Conservation (phyloP, 805 yeast genomes). For the Starmerella khaoyaiensis region DNA sequence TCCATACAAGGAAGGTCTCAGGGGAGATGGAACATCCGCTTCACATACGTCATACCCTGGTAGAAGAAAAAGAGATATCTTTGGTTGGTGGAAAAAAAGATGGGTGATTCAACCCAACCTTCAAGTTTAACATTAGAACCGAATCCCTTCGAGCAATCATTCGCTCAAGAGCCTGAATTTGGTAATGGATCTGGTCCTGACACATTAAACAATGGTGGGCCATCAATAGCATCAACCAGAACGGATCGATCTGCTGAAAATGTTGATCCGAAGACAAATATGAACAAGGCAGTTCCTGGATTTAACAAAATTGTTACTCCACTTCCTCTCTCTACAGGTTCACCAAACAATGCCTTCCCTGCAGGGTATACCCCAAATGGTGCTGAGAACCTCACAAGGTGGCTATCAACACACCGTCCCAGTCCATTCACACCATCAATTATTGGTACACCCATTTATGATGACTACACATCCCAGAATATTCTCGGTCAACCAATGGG, state of each 20-base stretch:
- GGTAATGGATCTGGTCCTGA: not conserved
- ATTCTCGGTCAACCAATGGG: no score
- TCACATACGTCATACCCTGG: no score
- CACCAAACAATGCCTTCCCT: not conserved
- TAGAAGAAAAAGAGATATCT: no score
- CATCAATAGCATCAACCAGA: not conserved
- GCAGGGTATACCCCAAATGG: no score
- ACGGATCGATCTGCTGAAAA: not conserved
- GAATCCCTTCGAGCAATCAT: slow-evolving; percentile 89
- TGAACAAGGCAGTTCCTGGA: slow-evolving; percentile 11
- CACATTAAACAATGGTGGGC: not conserved
- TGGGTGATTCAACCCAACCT: slow-evolving; percentile 15
- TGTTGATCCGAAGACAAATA: slow-evolving; percentile 1
- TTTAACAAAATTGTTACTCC: slow-evolving; percentile 15
- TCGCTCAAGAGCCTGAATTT: slow-evolving; percentile 37
- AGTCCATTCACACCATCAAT: slow-evolving; percentile 13
- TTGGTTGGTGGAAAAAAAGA: no score
- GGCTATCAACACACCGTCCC: slow-evolving; percentile 5
- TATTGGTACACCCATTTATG: slow-evolving; percentile 3
- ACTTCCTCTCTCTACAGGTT: slow-evolving; percentile 9
- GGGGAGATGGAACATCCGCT: no score
- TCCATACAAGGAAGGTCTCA: no score
- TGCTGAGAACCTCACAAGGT: slow-evolving; percentile 6
- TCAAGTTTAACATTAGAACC: slow-evolving; percentile 63
- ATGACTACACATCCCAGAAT: slow-evolving; percentile 1